Conservation (phyloP, 1,284 basidiomycete species). For the Trametes pubescens region DNA sequence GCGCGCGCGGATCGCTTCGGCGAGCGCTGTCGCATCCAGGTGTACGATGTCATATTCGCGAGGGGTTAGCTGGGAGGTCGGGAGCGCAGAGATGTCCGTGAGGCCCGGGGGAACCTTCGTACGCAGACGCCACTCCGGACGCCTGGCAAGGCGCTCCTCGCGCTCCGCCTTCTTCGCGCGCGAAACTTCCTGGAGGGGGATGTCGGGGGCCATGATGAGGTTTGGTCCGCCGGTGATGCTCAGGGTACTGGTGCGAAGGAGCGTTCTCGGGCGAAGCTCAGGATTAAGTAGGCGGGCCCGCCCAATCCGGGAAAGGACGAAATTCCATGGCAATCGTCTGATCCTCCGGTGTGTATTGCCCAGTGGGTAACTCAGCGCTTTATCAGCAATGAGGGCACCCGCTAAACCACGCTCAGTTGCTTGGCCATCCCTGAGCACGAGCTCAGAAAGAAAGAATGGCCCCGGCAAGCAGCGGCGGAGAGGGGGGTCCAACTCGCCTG, state of each 20-base stretch:
- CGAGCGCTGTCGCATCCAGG: constrained; percentile 46
- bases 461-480: constrained; percentile 3
- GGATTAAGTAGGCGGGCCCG: constrained; percentile 31
- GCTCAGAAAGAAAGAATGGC: neutral
- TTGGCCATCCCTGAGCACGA: neutral
- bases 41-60: constrained; percentile 46
- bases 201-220: constrained; percentile 23
- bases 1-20: constrained; percentile 39
- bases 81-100: constrained; percentile 44
- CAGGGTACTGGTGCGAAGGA: constrained; percentile 30
- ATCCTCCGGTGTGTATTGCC: constrained; percentile 13
- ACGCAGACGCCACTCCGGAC: constrained; percentile 44
- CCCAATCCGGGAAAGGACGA: constrained; percentile 24
- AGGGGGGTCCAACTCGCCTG: neutral
- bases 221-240: constrained; percentile 24
- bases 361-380: constrained; percentile 22
- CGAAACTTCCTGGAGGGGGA: constrained; percentile 30
- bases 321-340: constrained; percentile 29
- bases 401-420: constrained; percentile 17
- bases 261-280: constrained; percentile 10
- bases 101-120: constrained; percentile 31
- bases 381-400: neutral
- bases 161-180: constrained; percentile 42
- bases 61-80: constrained; percentile 41
- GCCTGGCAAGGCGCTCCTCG: constrained; percentile 40